Evolutionary conservation across 805 yeast genomes (phyloP).

Genomic region (Saccharomycopsis oosterbeekiorum): DNA sequence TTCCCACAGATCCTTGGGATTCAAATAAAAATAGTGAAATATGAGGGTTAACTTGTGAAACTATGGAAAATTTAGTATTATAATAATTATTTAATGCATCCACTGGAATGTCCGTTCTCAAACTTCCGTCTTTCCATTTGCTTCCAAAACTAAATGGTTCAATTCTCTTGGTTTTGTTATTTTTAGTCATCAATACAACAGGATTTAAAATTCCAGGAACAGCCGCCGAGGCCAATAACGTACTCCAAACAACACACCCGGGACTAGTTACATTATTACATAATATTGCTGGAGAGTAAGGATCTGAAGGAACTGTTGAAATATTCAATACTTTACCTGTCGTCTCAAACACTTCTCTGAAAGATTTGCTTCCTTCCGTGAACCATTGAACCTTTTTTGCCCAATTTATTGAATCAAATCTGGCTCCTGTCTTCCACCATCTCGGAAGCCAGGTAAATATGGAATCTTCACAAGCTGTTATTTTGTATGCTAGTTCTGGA

Average conservation of each 20-base stretch:
- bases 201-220: constrained; percentile 79
- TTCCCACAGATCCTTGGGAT: constrained; percentile 72
- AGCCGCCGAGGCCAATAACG: constrained; percentile 67
- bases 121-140: constrained; percentile 71
- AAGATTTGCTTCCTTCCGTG: constrained; percentile 64
- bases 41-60: constrained; percentile 79
- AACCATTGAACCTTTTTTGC: constrained; percentile 60
- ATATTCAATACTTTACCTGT: constrained; percentile 67
- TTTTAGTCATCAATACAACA: constrained; percentile 67
- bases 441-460: constrained; percentile 51
- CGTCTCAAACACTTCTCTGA: constrained; percentile 54
- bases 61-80: constrained; percentile 66
- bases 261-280: constrained; percentile 74
- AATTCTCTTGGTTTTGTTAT: constrained; percentile 29
- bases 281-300: constrained; percentile 70
- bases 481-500: constrained; percentile 52
- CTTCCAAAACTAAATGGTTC: constrained; percentile 65
- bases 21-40: constrained; percentile 66
- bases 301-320: constrained; percentile 74
- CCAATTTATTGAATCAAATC: constrained; percentile 69
- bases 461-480: constrained; percentile 62
- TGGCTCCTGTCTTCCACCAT: constrained; percentile 67
- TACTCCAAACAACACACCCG: constrained; percentile 72
- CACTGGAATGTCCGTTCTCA: constrained; percentile 71
- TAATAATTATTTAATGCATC: constrained; percentile 65